These are phyloP conservation scores for Mikania micrantha DNA, from an alignment of 129 eudicot species.

Conservation along the genomic window DNA sequence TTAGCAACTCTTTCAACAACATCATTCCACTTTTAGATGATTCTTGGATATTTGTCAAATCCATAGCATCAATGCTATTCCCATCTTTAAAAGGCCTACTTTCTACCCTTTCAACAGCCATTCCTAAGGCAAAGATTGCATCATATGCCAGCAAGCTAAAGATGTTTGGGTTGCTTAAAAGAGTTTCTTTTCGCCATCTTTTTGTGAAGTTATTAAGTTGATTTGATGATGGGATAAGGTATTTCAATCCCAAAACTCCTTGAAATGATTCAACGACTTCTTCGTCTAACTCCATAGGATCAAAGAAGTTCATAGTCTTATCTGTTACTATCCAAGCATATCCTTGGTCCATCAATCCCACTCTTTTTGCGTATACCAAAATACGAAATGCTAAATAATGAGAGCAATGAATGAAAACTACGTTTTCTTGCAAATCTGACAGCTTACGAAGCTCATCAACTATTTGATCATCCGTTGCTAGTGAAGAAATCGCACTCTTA, in stretches of 20 bases:
- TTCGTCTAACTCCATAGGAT: conserved; percentile 6
- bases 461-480: conserved; percentile 1
- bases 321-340: conserved; percentile 13
- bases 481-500: not conserved
- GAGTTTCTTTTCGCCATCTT: conserved; percentile 25
- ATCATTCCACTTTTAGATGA: not conserved
- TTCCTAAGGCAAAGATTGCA: conserved; percentile 33
- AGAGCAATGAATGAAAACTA: not conserved
- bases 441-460: not conserved
- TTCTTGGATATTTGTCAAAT: not conserved
- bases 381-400: not conserved
- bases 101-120: conserved; percentile 18
- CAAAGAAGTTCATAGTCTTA: conserved; percentile 17
- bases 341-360: conserved; percentile 7
- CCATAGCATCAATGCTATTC: not conserved
- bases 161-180: not conserved
- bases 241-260: conserved; percentile 35
- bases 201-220: conserved; percentile 4
- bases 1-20: conserved; percentile 13
- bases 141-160: conserved; percentile 48
- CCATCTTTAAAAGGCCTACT: not conserved
- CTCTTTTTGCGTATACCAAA: not conserved
- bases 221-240: conserved; percentile 23
- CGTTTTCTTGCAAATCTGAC: not conserved
- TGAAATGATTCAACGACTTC: conserved; percentile 22